Evolutionary conservation across 73 alveolate species (phyloP).

Genomic region (Tetrahymena elliotti): DNA sequence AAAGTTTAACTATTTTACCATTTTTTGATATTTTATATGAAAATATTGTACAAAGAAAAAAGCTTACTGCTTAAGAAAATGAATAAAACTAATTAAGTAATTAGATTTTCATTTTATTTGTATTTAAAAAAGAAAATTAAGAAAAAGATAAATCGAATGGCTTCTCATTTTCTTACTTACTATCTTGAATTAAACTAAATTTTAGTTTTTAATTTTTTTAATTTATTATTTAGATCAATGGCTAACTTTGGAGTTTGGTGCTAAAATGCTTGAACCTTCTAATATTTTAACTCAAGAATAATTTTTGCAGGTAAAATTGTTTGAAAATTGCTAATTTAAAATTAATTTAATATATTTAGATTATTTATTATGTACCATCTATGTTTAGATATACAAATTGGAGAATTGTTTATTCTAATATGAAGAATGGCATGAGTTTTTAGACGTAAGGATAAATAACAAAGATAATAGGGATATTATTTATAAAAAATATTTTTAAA

Average conservation of each 20-base stretch:
- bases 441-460: background rate
- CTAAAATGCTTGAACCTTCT: background rate
- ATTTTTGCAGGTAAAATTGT: background rate
- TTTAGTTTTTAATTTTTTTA: background rate
- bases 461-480: background rate
- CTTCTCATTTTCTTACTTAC: background rate
- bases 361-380: slow-evolving; percentile 22
- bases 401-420: slow-evolving; percentile 16
- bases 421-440: slow-evolving; percentile 25
- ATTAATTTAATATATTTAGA: background rate
- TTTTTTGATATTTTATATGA: background rate
- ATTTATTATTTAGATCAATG: background rate
- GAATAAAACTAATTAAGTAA: background rate
- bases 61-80: background rate
- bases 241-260: background rate
- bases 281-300: background rate
- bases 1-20: background rate
- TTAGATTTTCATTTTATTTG: background rate
- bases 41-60: background rate
- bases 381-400: slow-evolving; percentile 26
- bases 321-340: background rate
- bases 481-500: background rate
- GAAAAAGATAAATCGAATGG: background rate
- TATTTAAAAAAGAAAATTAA: too few relatives aligned
- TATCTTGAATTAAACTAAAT: background rate